Percentiles rank a stretch among this genome's conserved stretches.
These are phyloP conservation scores for Fusarium napiforme DNA, from an alignment of 2,329 filamentous ascomycete genomes.

Conservation along the genomic window DNA sequence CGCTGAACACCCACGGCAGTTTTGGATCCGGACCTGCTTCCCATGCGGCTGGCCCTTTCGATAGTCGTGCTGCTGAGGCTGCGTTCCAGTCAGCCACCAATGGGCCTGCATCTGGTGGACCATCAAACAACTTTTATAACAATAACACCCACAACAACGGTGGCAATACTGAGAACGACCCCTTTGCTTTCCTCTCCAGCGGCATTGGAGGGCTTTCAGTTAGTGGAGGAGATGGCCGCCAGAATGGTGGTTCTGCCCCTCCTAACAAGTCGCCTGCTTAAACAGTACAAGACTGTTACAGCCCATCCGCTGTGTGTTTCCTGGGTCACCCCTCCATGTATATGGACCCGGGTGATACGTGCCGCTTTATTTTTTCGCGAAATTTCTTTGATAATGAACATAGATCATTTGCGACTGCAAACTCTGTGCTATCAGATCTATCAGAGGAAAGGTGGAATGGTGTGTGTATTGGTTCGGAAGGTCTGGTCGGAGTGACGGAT, in stretches of 20 bases:
- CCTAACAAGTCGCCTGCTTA: conserved; percentile 71
- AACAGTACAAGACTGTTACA: conserved; percentile 39
- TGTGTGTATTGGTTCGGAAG: conserved; percentile 52
- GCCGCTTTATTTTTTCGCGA: conserved; percentile 43
- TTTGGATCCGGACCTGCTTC: conserved; percentile 81
- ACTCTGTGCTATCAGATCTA: conserved; percentile 56
- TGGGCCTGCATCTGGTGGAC: conserved; percentile 79
- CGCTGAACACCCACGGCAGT: conserved; percentile 77
- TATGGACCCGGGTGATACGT: conserved; percentile 38
- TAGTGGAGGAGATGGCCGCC: conserved; percentile 70
- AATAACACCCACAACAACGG: conserved; percentile 73
- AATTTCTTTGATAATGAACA: conserved; percentile 56
- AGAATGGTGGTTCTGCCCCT: conserved; percentile 68
- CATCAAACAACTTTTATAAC: conserved; percentile 64
- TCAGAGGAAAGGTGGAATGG: conserved; percentile 51
- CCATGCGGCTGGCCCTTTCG: conserved; percentile 87
- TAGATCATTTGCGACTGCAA: conserved; percentile 59
- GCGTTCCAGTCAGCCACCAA: conserved; percentile 92
- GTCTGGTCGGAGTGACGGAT: conserved; percentile 55
- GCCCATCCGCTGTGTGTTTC: conserved; percentile 44
- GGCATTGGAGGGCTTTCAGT: conserved; percentile 80
- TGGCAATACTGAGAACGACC: conserved; percentile 74
- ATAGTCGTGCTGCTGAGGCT: conserved; percentile 91
- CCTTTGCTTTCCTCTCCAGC: conserved; percentile 81
- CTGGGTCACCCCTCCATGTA: conserved; percentile 38